These are phyloP conservation scores for Calocybe gambosa DNA, from an alignment of 1,284 basidiomycete species.

Conservation along the genomic window DNA sequence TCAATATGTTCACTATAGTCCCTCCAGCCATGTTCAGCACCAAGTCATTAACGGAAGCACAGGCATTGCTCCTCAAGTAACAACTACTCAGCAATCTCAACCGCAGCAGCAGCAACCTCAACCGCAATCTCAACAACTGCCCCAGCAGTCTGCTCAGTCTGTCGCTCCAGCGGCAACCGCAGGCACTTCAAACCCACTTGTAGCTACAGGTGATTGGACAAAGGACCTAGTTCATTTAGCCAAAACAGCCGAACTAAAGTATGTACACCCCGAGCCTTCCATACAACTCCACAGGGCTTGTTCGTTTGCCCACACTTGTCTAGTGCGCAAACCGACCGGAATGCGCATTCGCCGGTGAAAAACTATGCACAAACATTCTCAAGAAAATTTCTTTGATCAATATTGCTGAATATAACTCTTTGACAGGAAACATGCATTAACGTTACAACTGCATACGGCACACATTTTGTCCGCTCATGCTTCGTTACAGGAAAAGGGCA, in stretches of 20 bases:
- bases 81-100: conserved; percentile 16
- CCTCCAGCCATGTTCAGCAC: conserved; percentile 18
- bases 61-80: conserved; percentile 20
- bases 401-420: conserved; percentile 1
- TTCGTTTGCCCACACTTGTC: conserved; percentile 3
- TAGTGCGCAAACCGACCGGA: neutral
- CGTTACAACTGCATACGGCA: conserved; percentile 76
- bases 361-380: neutral
- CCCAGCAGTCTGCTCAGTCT: conserved; percentile 15
- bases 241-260: conserved; percentile 80
- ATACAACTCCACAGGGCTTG: conserved; percentile 3
- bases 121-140: conserved; percentile 16
- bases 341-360: neutral
- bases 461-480: conserved; percentile 78
- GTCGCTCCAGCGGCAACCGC: conserved; percentile 2
- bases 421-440: conserved; percentile 70
- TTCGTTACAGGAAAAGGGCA: conserved; percentile 66
- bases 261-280: conserved; percentile 10
- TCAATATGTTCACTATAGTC: conserved; percentile 37
- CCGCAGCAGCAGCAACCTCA: conserved; percentile 18
- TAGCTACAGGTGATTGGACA: conserved; percentile 77
- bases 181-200: conserved; percentile 35
- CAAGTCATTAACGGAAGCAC: conserved; percentile 16
- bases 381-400: neutral
- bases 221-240: conserved; percentile 76